Evolutionary conservation across 176 grass and related monocot genomes (phyloP).

Genomic region (Miscanthus lutarioriparius): DNA sequence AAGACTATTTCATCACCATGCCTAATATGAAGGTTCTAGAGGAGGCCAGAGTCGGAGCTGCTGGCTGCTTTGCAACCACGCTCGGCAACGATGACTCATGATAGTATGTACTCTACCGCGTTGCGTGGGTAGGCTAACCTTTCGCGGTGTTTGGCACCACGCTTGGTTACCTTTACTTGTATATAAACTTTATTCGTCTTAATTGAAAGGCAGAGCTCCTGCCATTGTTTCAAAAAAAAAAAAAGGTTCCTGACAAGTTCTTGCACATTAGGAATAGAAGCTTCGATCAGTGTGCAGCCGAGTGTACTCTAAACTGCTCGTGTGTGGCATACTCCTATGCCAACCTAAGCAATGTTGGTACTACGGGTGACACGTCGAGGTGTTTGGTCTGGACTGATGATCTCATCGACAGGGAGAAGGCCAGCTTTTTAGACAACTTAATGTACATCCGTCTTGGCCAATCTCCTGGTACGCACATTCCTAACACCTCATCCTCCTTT

Average conservation of each 20-base stretch:
- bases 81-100: too few relatives aligned
- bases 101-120: too few relatives aligned
- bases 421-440: not conserved
- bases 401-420: slow-evolving; percentile 29
- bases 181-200: too few relatives aligned
- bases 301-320: slow-evolving; percentile 49
- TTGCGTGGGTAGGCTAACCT: too few relatives aligned
- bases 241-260: not conserved
- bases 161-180: too few relatives aligned
- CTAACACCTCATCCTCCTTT: not conserved
- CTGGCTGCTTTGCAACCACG: too few relatives aligned
- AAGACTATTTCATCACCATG: not conserved
- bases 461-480: slow-evolving; percentile 36
- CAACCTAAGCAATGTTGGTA: not conserved
- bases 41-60: too few relatives aligned
- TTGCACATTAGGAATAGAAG: slow-evolving; percentile 17
- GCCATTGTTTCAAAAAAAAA: too few relatives aligned
- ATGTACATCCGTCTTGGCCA: slow-evolving; percentile 43
- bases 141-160: too few relatives aligned
- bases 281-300: slow-evolving; percentile 33
- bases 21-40: not conserved
- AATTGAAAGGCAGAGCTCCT: too few relatives aligned
- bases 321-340: slow-evolving; percentile 41
- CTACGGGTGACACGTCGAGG: not conserved
- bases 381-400: slow-evolving; percentile 56